These are phyloP conservation scores for Tephrocybe sp. DNA, from an alignment of 768 basidiomycete genomes.

Conservation along the genomic window DNA sequence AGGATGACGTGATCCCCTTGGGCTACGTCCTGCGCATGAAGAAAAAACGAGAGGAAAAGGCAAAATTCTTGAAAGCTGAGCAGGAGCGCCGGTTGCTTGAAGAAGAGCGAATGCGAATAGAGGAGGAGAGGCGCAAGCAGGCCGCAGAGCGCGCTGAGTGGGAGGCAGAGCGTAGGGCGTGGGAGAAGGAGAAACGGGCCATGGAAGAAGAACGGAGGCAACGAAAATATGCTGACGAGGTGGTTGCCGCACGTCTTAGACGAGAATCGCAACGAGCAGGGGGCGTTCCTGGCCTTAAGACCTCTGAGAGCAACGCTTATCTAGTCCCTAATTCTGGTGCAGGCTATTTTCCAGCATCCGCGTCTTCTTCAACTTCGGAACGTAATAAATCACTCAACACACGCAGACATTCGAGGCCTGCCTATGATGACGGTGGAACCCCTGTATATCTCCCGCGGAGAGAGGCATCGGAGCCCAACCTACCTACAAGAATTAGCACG, in stretches of 20 bases:
- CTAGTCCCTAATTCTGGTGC: conserved; percentile 17
- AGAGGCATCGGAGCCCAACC: conserved; percentile 43
- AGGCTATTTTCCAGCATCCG: conserved; percentile 33
- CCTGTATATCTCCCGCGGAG: conserved; percentile 35
- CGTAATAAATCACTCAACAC: conserved; percentile 39
- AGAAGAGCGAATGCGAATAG: conserved; percentile 44
- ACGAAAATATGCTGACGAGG: conserved; percentile 52
- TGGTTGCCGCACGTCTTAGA: conserved; percentile 57
- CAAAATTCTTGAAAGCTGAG: conserved; percentile 59
- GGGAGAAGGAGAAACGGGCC: conserved; percentile 45
- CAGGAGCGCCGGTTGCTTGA: conserved; percentile 50
- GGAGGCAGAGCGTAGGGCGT: conserved; percentile 49
- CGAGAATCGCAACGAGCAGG: conserved; percentile 59
- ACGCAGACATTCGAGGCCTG: conserved; percentile 34
- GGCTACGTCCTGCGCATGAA: conserved; percentile 68
- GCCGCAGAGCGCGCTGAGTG: conserved; percentile 45
- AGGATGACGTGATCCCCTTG: conserved; percentile 67
- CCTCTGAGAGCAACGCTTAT: conserved; percentile 22
- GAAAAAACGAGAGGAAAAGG: conserved; percentile 73
- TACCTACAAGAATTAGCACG: conserved; percentile 26
- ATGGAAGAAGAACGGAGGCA: conserved; percentile 56
- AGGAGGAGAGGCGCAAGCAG: conserved; percentile 39
- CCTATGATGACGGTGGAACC: conserved; percentile 25
- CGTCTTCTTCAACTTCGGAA: conserved; percentile 39
- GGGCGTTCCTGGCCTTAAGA: conserved; percentile 26